Percentiles rank a stretch among this genome's conserved stretches.
Conservation (phyloP, 805 yeast genomes). For the Ogataea minuta region DNA sequence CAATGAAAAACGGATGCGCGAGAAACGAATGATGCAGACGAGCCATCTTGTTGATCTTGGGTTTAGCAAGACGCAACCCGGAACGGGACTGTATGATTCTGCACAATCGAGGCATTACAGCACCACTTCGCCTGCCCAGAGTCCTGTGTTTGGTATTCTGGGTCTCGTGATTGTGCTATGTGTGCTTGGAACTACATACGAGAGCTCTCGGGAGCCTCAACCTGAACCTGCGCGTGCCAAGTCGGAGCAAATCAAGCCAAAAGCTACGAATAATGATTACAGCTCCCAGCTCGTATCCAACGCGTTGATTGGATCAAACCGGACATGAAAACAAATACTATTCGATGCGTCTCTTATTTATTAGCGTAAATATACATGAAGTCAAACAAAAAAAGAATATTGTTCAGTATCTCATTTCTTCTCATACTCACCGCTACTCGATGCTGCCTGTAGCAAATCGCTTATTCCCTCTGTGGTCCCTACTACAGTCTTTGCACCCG, state of each 20-base stretch:
- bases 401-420: constrained; percentile 8
- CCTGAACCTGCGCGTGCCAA: no score
- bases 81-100: constrained; percentile 22
- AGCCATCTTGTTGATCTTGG: constrained; percentile 28
- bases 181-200: constrained; percentile 5
- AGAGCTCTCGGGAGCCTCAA: not conserved
- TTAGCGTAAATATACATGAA: not conserved
- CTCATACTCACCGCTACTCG: constrained; percentile 14
- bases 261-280: constrained; percentile 1
- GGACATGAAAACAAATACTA: not conserved
- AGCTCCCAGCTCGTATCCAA: constrained; percentile 17
- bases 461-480: constrained; percentile 21
- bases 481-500: not conserved
- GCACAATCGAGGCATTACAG: constrained; percentile 13
- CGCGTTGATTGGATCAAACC: constrained; percentile 12
- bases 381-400: constrained; percentile 1
- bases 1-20: constrained; percentile 36
- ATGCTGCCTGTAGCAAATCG: constrained; percentile 26
- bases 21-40: constrained; percentile 25
- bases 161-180: constrained; percentile 13
- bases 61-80: constrained; percentile 22
- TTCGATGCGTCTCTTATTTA: not conserved
- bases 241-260: no score
- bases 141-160: constrained; percentile 32
- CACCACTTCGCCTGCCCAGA: constrained; percentile 30